phyloP scores from a whole-genome alignment of 495 filamentous ascomycete species.

The Penicillium ochrochloron region DNA sequence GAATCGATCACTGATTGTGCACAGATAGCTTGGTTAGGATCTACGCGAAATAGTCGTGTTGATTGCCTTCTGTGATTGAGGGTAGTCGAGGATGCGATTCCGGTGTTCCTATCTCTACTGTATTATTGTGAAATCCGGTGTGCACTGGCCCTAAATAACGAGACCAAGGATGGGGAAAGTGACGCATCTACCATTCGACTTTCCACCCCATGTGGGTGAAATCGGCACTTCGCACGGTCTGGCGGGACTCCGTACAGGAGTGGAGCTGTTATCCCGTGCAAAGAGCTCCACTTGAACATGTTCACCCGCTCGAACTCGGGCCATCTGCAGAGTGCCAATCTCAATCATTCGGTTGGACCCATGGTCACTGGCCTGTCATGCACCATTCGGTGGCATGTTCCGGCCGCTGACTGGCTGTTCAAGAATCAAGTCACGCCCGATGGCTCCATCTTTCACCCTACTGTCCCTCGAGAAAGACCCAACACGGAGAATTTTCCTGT shows the following conservation, averaged over 20 bases:
- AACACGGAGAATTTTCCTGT: constrained; percentile 22
- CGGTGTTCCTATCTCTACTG: background rate
- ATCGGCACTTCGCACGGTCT: constrained; percentile 15
- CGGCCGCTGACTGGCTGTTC: background rate
- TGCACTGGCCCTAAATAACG: background rate
- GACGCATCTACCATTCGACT: background rate
- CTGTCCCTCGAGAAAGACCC: background rate
- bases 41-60: background rate
- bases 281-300: constrained; percentile 14
- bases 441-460: background rate
- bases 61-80: background rate
- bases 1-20: background rate
- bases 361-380: constrained; percentile 23
- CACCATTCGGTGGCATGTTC: constrained; percentile 9
- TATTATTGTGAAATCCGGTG: background rate
- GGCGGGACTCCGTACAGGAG: background rate
- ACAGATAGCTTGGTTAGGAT: background rate
- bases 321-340: constrained; percentile 30
- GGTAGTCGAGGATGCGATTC: background rate
- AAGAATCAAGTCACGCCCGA: constrained; percentile 5
- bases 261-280: constrained; percentile 26
- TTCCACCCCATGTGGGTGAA: background rate
- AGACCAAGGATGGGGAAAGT: background rate
- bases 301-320: constrained; percentile 18
- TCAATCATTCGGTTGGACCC: constrained; percentile 21